These are phyloP conservation scores for Pinguiococcus pyrenoidosus DNA, from an alignment of 108 stramenopile genomes.

Conservation along the genomic window DNA sequence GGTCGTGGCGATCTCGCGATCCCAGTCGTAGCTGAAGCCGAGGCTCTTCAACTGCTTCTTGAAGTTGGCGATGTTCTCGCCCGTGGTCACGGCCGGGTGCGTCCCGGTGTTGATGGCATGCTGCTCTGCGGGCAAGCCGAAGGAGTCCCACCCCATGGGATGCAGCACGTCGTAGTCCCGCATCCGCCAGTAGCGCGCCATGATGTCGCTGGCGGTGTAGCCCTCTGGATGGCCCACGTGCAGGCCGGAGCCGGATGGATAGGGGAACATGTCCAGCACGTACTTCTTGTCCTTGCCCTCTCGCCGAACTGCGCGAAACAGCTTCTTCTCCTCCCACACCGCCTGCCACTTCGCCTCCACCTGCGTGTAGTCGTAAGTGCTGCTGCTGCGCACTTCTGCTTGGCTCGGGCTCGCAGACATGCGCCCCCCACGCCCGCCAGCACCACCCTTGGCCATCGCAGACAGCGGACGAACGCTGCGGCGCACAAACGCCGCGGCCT, in stretches of 20 bases:
- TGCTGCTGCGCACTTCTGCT: too few relatives aligned
- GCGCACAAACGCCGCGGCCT: too few relatives aligned
- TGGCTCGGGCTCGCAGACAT: too few relatives aligned
- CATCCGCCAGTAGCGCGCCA: slow-evolving; percentile 96
- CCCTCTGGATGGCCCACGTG: slow-evolving; percentile 96
- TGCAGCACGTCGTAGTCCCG: slow-evolving; percentile 85
- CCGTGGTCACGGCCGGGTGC: slow-evolving; percentile 81
- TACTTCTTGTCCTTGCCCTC: slow-evolving; percentile 40
- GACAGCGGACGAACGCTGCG: too few relatives aligned
- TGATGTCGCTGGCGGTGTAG: slow-evolving; percentile 84
- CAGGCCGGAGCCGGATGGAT: slow-evolving; percentile 90
- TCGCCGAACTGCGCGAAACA: slow-evolving; percentile 4
- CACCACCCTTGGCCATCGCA: too few relatives aligned
- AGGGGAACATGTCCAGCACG: slow-evolving; percentile 98
- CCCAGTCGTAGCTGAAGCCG: slow-evolving; percentile 96
- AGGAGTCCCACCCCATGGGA: slow-evolving; percentile 99
- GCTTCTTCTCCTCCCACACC: slow-evolving; percentile 31
- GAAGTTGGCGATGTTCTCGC: slow-evolving; percentile 83
- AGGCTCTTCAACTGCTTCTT: slow-evolving; percentile 84
- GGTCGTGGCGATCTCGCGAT: slow-evolving; percentile 84
- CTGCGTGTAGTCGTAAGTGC: slow-evolving; percentile 28
- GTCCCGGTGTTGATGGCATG: slow-evolving; percentile 92
- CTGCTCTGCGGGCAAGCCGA: slow-evolving; percentile 98
- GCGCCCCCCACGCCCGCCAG: too few relatives aligned
- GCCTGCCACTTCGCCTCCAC: slow-evolving; percentile 29